These are phyloP conservation scores for Microdochium bolleyi DNA, from an alignment of 2,329 filamentous ascomycete species.

Conservation along the genomic window DNA sequence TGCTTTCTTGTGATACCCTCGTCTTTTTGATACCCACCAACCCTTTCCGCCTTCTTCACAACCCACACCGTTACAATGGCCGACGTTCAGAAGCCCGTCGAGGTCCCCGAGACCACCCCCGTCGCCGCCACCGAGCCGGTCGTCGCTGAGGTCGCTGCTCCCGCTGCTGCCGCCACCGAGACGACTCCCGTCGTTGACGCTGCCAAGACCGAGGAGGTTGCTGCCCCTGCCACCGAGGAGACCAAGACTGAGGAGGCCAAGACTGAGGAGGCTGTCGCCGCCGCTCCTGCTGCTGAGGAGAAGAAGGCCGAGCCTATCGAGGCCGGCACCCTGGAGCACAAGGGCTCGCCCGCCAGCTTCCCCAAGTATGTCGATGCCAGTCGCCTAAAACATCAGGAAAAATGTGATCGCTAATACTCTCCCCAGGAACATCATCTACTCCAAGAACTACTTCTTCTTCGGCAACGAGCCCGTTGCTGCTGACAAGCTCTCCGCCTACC, in stretches of 20 bases:
- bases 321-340: constrained; percentile 83
- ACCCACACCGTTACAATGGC: constrained; percentile 50
- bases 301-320: constrained; percentile 61
- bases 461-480: constrained; percentile 63
- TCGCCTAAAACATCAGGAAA: not conserved
- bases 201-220: constrained; percentile 26
- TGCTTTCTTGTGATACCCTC: constrained; percentile 45
- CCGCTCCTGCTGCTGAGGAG: constrained; percentile 13
- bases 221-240: constrained; percentile 29
- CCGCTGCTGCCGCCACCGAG: constrained; percentile 11
- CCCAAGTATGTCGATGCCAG: constrained; percentile 64
- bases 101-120: constrained; percentile 44
- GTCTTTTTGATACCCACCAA: constrained; percentile 19
- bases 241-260: constrained; percentile 23
- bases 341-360: constrained; percentile 70
- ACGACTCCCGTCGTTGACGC: constrained; percentile 24
- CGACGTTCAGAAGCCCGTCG: constrained; percentile 64
- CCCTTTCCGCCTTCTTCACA: constrained; percentile 22
- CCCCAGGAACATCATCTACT: constrained; percentile 73
- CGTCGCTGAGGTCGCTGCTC: constrained; percentile 16
- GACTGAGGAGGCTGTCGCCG: constrained; percentile 5
- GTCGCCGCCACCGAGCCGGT: constrained; percentile 25
- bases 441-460: constrained; percentile 93
- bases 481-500: constrained; percentile 67
- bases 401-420: constrained; percentile 3